Base-by-base conservation (phyloP, 306 rosid genomes). In the Datisca glomerata region DNA sequence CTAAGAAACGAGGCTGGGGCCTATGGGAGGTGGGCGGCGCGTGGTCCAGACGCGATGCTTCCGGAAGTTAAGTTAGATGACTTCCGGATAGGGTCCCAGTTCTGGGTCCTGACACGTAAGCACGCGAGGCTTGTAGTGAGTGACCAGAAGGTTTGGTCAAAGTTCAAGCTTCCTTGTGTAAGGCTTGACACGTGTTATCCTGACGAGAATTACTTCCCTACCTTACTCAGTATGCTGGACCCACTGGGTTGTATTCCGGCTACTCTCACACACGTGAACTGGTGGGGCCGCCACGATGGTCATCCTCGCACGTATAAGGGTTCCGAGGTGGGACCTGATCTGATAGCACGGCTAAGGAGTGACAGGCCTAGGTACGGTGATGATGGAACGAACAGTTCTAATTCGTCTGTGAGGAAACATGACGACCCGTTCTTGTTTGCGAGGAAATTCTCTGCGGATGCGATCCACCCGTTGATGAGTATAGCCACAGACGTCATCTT, bases 231-330 rank as follows among this genome's bases (percentile, higher is more conserved):
- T 61, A 66, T 68, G 84, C 38, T 68, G 49, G 86, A 85, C 50
- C 57, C 65, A 0, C 42, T 41, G 2, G 71, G 79, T 9, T 64
- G 80, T 53, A 78, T 78, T 38, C 73, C 49, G 0, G 84, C 79
- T 3, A 85, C 95, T 27, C 84, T 85, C 27, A 85, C 86, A 8
- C 86, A 79, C 45, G 93, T 85, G 61, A 69, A 79, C 14, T 85
- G 81, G 86, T 25, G 9, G 4, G 84, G 74, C 6, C 41, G 61
- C 0, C 2, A 7, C 12, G 71, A 80, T 7, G 93, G 93, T 0
- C 87, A 85, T 36, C 93, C 93, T 6, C 66, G 69, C 19, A 76
- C 59, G 28, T 80, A 76, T 66, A 40, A 61, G 32, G 66, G 56
- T 6, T 17, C 40, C 1, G 67, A 74, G 22, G 73, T 75, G 38